Base-by-base conservation (phyloP, 495 filamentous ascomycete species). In the Apodospora peruviana region DNA sequence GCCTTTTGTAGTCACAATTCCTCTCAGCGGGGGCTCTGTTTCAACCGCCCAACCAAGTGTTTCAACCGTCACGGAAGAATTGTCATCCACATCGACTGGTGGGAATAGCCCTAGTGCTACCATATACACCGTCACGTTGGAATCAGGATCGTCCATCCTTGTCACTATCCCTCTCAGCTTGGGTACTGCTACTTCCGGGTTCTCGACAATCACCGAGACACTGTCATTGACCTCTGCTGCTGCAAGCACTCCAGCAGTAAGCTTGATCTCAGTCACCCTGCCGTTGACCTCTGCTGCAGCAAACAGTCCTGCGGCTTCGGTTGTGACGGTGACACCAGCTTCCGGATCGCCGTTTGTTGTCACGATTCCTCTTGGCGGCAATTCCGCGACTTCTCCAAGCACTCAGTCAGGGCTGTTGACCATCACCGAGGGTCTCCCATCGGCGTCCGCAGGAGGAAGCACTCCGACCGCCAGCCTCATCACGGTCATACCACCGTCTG, bases 401-500 rank as follows among this genome's bases (percentile, higher is more conserved):
- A n/a, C 4, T 23, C 32, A 47, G 4, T 12, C 32, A 47, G 23
- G 45, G 21, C 16, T 32, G 5, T 29, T 39, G 19, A 52, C 50
- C 14, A 41, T 52, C 10, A 52, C 43, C 7, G 36, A 47, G 20
- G 38, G 43, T 21, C 17, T 21, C n/a, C 16, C 36, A 32, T 48
- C 45, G 8, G 17, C 17, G 24, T 25, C 34, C 16, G 12, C 40
- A n/a, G 34, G 23, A 5, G 48, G 48, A 38, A 21, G 29, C 43
- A n/a, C n/a, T 17, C 40, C 38, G 12, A 43, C 27, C 3, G 24
- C 19, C 14, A 43, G 2, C 17, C 27, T 43, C 19, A 14, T 50
- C 9, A 50, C 47, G 2, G 17, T 43, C 24, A 43, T 39, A 4
- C 36, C 16, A 5, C 16, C 36, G 35, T 16, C 48, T 2, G 44